Percentiles rank a stretch among this genome's conserved stretches.
These are phyloP conservation scores for Aegilops umbellulata DNA, from an alignment of 176 grass and related monocot species.

Conservation along the genomic window DNA sequence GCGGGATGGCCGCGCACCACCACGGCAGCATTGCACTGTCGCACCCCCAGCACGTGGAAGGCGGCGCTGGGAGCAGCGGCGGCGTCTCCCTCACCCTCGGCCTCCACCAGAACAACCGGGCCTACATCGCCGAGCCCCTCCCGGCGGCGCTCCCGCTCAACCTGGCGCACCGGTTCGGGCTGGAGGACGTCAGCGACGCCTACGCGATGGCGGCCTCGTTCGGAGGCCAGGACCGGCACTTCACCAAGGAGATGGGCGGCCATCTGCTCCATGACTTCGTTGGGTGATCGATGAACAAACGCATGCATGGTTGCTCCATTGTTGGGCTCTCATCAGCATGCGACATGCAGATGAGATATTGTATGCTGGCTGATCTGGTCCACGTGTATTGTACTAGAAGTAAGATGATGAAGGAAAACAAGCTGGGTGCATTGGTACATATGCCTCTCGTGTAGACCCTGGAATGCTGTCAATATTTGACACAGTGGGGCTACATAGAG, in stretches of 20 bases:
- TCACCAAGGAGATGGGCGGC: conserved; percentile 68
- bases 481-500: conserved; percentile 28
- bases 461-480: conserved; percentile 52
- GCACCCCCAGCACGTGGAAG: conserved; percentile 33
- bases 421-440: conserved; percentile 4
- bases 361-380: neutral
- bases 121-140: conserved; percentile 62
- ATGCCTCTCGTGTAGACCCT: conserved; percentile 35
- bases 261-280: conserved; percentile 93
- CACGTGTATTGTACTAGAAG: conserved; percentile 42
- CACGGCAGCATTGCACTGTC: neutral
- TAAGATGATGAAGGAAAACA: conserved; percentile 16
- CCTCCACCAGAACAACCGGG: conserved; percentile 79
- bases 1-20: conserved; percentile 26
- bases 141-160: conserved; percentile 57
- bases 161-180: conserved; percentile 69
- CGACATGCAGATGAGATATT: neutral
- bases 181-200: conserved; percentile 80
- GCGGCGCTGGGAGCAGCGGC: neutral
- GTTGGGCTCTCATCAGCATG: neutral
- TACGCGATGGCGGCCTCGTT: conserved; percentile 71
- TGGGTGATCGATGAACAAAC: conserved; percentile 36
- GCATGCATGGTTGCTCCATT: neutral
- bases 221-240: conserved; percentile 66
- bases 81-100: conserved; percentile 86